Conservation (phyloP, 1,139 yeast species). For the Blastobotrys proliferans region DNA sequence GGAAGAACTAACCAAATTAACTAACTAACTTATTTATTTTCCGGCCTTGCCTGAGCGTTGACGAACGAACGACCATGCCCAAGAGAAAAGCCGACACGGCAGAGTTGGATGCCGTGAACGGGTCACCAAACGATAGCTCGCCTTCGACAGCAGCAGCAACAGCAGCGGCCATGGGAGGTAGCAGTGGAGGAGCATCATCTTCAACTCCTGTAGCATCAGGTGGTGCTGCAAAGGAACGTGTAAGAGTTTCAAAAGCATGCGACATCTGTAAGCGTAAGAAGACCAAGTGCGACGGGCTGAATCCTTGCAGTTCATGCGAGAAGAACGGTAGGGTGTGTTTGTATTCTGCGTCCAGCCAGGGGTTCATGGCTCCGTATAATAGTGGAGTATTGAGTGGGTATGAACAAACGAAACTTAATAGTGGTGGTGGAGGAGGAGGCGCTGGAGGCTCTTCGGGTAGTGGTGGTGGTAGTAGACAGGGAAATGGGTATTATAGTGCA, state of each 20-base stretch:
- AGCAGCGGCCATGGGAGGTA: too few species aligned
- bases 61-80: too few species aligned
- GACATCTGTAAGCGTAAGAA: constrained; percentile 57
- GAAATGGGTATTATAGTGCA: not conserved
- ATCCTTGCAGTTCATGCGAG: constrained; percentile 51
- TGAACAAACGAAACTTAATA: not conserved
- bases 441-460: constrained; percentile 1
- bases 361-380: not conserved
- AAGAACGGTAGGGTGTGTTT: constrained; percentile 45
- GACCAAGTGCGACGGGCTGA: constrained; percentile 57
- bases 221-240: constrained; percentile 18
- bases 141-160: too few species aligned
- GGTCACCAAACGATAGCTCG: too few species aligned
- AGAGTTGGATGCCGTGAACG: too few species aligned
- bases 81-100: not conserved
- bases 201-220: too few species aligned
- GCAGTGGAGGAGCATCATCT: too few species aligned
- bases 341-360: constrained; percentile 17
- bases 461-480: too few species aligned
- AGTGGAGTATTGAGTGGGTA: not conserved
- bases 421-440: not conserved
- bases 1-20: too few species aligned
- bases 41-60: too few species aligned
- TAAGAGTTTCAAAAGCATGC: constrained; percentile 52
- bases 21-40: too few species aligned